Conservation (phyloP, 176 grass and related monocot species). For the Carex cristatella region DNA sequence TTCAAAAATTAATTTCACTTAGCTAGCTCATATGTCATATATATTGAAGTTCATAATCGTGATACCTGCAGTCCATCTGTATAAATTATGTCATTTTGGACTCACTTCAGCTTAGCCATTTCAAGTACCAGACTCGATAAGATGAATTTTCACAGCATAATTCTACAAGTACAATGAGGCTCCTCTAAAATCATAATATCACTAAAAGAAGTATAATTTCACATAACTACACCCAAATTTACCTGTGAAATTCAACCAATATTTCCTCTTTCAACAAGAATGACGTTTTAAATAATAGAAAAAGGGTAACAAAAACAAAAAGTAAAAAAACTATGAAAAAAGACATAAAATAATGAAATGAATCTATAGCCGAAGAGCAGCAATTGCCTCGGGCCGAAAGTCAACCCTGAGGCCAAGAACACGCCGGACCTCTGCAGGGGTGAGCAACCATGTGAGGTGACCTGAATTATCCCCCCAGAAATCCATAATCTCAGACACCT, state of each 20-base stretch:
- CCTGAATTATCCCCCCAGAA: slow-evolving; percentile 98
- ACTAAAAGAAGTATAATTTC: background rate
- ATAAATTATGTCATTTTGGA: background rate
- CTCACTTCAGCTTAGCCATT: background rate
- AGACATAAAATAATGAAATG: slow-evolving; percentile 1
- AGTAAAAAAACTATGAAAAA: background rate
- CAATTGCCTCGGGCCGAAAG: slow-evolving; percentile 87
- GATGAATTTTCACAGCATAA: background rate
- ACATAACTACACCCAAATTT: slow-evolving; percentile 1
- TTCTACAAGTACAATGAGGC: slow-evolving; percentile 5
- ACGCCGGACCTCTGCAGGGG: slow-evolving; percentile 81
- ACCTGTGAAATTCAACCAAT: background rate
- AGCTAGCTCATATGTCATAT: no score
- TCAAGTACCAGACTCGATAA: background rate
- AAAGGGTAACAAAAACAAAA: background rate
- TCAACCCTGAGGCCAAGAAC: slow-evolving; percentile 78
- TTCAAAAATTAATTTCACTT: no score
- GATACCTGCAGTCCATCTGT: background rate
- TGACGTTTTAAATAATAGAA: background rate
- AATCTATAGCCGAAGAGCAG: slow-evolving; percentile 72
- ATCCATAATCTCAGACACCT: slow-evolving; percentile 89
- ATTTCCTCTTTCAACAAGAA: background rate
- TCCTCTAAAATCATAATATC: background rate
- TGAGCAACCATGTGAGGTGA: slow-evolving; percentile 88
- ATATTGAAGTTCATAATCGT: background rate